These are phyloP conservation scores for Rubia balearica DNA, from an alignment of 305 asterid genomes.

Conservation along the genomic window DNA sequence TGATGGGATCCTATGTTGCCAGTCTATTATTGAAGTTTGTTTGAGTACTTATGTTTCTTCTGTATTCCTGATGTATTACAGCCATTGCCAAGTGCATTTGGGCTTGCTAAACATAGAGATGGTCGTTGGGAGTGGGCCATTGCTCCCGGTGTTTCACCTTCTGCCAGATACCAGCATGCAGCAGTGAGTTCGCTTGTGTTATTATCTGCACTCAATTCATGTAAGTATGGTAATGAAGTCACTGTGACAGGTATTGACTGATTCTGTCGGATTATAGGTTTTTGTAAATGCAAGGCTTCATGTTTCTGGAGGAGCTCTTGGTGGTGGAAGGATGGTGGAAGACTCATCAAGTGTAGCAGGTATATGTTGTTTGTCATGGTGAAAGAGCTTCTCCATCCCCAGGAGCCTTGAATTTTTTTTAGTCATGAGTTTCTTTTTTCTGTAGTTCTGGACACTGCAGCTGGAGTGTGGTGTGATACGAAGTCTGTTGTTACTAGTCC, in stretches of 20 bases:
- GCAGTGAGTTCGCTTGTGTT: conserved; percentile 50
- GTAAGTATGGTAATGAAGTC: not conserved
- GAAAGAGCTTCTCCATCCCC: not conserved
- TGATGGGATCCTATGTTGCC: not conserved
- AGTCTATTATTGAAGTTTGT: not conserved
- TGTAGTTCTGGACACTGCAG: conserved; percentile 95
- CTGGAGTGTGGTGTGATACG: conserved; percentile 98
- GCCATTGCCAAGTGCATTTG: conserved; percentile 98
- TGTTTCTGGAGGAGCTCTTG: conserved; percentile 99
- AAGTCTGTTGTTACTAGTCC: conserved; percentile 93
- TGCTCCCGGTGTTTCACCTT: conserved; percentile 99
- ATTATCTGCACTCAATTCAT: not conserved
- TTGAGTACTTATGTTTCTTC: conserved; percentile 10
- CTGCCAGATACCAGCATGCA: conserved; percentile 95
- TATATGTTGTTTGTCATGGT: conserved; percentile 23
- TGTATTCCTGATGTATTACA: conserved; percentile 25
- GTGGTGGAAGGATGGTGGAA: conserved; percentile 99
- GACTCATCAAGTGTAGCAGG: conserved; percentile 99
- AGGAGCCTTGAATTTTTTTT: not conserved
- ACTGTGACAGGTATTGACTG: not conserved
- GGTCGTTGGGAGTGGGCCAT: conserved; percentile 99
- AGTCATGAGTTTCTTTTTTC: conserved; percentile 11
- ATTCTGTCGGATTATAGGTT: conserved; percentile 45
- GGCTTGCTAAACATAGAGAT: conserved; percentile 98
- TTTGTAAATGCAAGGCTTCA: conserved; percentile 99